Evolutionary conservation across 257 asterid genomes (phyloP), one percentile per base, ranked within the genome.

Genomic region (Haberlea rhodopensis): DNA sequence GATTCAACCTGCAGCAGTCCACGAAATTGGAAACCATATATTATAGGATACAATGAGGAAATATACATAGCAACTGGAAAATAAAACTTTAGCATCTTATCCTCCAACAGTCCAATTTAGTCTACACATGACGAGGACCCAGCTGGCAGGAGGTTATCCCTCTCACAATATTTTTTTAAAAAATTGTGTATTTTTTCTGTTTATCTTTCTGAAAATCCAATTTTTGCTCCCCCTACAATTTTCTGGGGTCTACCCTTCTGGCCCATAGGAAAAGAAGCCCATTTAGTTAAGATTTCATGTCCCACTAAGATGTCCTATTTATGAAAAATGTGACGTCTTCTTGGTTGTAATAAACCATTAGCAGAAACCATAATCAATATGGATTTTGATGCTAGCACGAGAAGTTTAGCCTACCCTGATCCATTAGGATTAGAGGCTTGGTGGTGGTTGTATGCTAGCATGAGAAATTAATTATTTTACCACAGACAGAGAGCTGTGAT

Each of bases 1-100:
- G 85, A 72, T 67, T 94, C 99, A 31, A 94, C 99, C 99, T 94
- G 88, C 75, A 76, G 23, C 52, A 73, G 32, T 48, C 43, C 61
- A 70, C 7, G 21, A 69, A 51, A 18, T 43, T 31, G 16, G 20
- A 68, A 70, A 22, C 71, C 32, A 67, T 24, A 67, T 22, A 13
- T 28, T 13, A 21, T 18, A 45, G 26, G 9, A 46, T 10, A 56
- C 27, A 23, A 54, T 46, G 20, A 8, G 63, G 37, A 61, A 56
- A n/a, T 53, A 63, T 45, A 48, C 19, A 5, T 5, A 15, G 23
- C 22, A 32, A 59, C n/a, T n/a, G 25, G 40, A 24, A 25, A 7
- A 24, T 7, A 56, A 5, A 43, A 43, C 48, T 15, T 15, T 1
- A 43, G 51, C 19, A n/a, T n/a, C n/a, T n/a, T n/a, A n/a, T n/a